phyloP scores from a whole-genome alignment of 1,139 yeast genomes.

The Wickerhamiella pararugosa region DNA sequence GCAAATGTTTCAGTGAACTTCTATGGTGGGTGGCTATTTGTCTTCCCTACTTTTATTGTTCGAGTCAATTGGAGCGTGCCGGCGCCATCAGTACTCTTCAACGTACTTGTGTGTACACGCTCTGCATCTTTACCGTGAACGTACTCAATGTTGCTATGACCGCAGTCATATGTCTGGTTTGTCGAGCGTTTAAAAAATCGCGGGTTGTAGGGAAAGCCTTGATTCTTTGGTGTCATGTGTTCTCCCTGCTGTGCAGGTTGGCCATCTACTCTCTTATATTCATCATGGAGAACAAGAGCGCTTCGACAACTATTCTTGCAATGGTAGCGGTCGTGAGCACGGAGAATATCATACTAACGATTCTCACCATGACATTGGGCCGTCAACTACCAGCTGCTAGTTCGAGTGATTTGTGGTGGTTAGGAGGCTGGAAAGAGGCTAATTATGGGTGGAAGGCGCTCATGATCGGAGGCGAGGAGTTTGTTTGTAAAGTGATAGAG shows the following conservation, averaged over 20 bases:
- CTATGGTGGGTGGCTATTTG: conserved; percentile 29
- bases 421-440: conserved; percentile 57
- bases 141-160: conserved; percentile 28
- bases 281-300: conserved; percentile 49
- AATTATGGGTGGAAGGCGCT: conserved; percentile 43
- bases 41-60: conserved; percentile 52
- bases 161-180: conserved; percentile 25
- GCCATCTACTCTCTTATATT: conserved; percentile 45
- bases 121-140: too few relatives aligned
- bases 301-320: conserved; percentile 42
- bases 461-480: conserved; percentile 58
- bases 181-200: conserved; percentile 24
- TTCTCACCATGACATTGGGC: conserved; percentile 34
- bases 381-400: conserved; percentile 44
- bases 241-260: conserved; percentile 39
- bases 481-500: conserved; percentile 51
- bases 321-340: conserved; percentile 39
- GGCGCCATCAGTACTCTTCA: too few relatives aligned
- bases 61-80: conserved; percentile 18
- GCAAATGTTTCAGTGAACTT: conserved; percentile 40
- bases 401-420: conserved; percentile 72
- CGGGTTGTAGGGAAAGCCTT: conserved; percentile 11
- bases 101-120: too few relatives aligned
- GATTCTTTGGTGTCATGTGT: conserved; percentile 24
- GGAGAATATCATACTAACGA: conserved; percentile 40